Evolutionary conservation across 306 rosid genomes (phyloP), one percentile per base, ranked within the genome.

Genomic region (Cucumis cinereus): DNA sequence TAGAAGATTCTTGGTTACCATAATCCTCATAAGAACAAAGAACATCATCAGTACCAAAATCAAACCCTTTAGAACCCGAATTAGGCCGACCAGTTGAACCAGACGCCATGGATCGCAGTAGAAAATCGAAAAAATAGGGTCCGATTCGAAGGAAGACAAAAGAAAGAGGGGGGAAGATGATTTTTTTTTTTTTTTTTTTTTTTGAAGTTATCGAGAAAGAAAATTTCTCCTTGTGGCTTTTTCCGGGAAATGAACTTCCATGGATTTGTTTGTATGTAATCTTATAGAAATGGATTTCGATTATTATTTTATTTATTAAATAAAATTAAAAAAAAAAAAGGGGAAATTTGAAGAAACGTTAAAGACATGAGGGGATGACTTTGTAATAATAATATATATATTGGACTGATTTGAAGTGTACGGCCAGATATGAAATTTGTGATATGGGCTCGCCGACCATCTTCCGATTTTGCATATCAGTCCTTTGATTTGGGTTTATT

Each of bases 51-150:
- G 98, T 58, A 26, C 75, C 86, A 54, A 87, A 89, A 89, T 90
- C 91, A 45, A 88, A 82, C 1, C 85, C 86, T 63, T 89, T 90
- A 23, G 95, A 85, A 52, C 77, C 84, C 33, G 90, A 83, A 80
- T 90, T 94, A 40, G 83, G 84, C 81, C 95, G 89, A 77, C 78
- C 84, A 45, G 90, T 81, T 0, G 96, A 90, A 78, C 99, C 99
- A 74, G 99, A 92, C 75, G 95, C 97, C 98, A 93, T 93, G 56
- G 50, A 77, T 54, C 76, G 47, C 49, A 66, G 55, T 52, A n/a
- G 56, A 9, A n/a, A 80, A 84, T 78, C 58, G 30, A 30, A 54
- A 16, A 16, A 75, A 75, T 14, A 15, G n/a, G 38, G 43, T 45
- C 41, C 52, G 72, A 30, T 28, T 74, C 17, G 2, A 79, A 84